These are phyloP conservation scores for Candida lessepsii DNA, from an alignment of 805 yeast genomes.

Conservation along the genomic window DNA sequence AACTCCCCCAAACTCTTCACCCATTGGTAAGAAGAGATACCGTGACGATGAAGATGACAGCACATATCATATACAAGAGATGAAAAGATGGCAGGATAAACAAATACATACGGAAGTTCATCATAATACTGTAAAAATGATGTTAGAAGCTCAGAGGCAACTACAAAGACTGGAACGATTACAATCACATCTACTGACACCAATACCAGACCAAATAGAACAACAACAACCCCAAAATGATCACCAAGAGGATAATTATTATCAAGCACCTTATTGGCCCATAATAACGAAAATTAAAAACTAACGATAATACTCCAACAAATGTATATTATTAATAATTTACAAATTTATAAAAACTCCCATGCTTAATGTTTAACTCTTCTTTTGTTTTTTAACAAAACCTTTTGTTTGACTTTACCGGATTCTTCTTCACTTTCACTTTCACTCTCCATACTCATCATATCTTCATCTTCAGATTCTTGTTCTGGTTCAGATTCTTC, in stretches of 20 bases:
- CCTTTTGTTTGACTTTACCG: conserved; percentile 47
- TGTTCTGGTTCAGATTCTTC: conserved; percentile 41
- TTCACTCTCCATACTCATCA: conserved; percentile 44
- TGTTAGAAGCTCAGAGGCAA: conserved; percentile 14
- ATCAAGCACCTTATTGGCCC: conserved; percentile 18
- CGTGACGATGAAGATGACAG: conserved; percentile 1
- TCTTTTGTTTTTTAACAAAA: conserved; percentile 59
- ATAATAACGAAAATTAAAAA: conserved; percentile 6
- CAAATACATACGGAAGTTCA: conserved; percentile 14
- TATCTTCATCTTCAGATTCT: conserved; percentile 31
- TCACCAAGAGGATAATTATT: not conserved
- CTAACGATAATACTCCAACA: not conserved
- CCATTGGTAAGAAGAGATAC: conserved; percentile 1
- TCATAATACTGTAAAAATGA: conserved; percentile 13
- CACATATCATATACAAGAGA: not conserved
- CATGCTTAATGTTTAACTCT: conserved; percentile 15
- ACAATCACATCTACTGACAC: not conserved
- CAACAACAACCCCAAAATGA: not conserved
- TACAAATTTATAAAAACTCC: conserved; percentile 5
- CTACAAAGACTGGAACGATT: conserved; percentile 5
- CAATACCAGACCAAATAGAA: not conserved
- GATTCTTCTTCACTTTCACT: conserved; percentile 37
- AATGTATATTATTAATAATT: conserved; percentile 11
- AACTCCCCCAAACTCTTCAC: conserved; percentile 8
- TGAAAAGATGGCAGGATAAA: conserved; percentile 15